Evolutionary conservation across 176 grass and related monocot species (phyloP), one percentile per base, ranked within the genome.

Genomic region (Leersia perrieri): DNA sequence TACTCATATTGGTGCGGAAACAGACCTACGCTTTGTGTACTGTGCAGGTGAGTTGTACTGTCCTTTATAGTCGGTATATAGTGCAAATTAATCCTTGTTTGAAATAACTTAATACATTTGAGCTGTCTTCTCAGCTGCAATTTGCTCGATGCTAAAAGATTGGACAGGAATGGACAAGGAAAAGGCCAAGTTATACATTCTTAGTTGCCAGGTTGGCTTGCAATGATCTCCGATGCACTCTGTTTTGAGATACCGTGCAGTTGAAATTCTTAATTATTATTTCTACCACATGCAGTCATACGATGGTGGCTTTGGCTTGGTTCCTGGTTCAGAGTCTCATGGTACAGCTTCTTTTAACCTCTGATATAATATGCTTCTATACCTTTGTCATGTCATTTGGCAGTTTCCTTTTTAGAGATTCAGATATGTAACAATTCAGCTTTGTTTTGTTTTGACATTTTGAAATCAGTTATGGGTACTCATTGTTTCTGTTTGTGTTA

Each of bases 261-360:
- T 45, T 76, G 12, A 61, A 67, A 45, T 57, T 65, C 12, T 74
- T 92, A 76, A 90, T 87, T 57, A 47, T 94, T 66, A 30, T 87
- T 84, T 7, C 11, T 85, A 73, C 45, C 29, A 26, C 28, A 30
- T 92, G 57, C 88, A 98, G 95, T 95, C 95, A 69, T 98, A 98
- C 82, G 96, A 98, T 84, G 96, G 96, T 82, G 96, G 92, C 70
- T 98, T 98, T 86, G 92, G 96, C 76, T 85, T 98, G 62, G 88
- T 82, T 83, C 96, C 96, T 28, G 88, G 92, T 88, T 92, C 86
- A 34, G 96, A 98, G 83, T 95, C 96, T 89, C 96, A 98, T 90
- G 96, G 92, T 98, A 76, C n/a, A 72, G 32, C 20, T 77, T 45
- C 58, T 35, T 90, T 53, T 60, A 68, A 33, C 36, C 36, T 62